Evolutionary conservation across 1,139 yeast genomes (phyloP), one percentile per base, ranked within the genome.

Genomic region (Yamadazyma dendronema): DNA sequence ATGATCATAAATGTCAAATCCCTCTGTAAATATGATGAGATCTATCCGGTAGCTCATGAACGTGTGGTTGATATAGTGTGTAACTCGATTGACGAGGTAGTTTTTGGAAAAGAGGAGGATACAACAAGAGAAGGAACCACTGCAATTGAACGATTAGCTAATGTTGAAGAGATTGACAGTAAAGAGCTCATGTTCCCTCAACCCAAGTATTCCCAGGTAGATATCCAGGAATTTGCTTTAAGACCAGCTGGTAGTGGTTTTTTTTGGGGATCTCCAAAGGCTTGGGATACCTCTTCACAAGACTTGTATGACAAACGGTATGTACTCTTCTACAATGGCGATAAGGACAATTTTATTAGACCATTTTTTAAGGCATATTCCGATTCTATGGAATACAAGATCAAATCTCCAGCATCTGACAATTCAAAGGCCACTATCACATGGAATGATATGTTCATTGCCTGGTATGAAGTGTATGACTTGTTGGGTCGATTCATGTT

Each of bases 91-190:
- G 36, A 30, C 10, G 26, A 31, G 11, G 12, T 17, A 5, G 32
- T 19, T 19, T n/a, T 28, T 12, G 46, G n/a, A n/a, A n/a, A n/a
- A n/a, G n/a, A n/a, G n/a, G n/a, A n/a, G n/a, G n/a, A n/a, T n/a
- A n/a, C n/a, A n/a, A n/a, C n/a, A n/a, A 37, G 22, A 9, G 22
- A 9, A 13, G 48, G 43, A 3, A 50, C 21, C 7, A 35, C 35
- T 7, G 41, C 34, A 23, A n/a, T 36, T 38, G 12, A 77, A 74
- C 30, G 76, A 74, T 26, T 67, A 88, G 33, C 73, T 76, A 30
- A 73, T 78, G 48, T 84, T 77, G 56, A 75, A 53, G 96, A 97
- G 0, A 68, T 85, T 49, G 97, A 89, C 52, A 96, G 56, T 86
- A 23, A 15, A 16, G 34, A 25, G 4, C 15, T 21, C 2, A 17